Conservation (phyloP, 176 grass and related monocot species). For the Poa pratensis region DNA sequence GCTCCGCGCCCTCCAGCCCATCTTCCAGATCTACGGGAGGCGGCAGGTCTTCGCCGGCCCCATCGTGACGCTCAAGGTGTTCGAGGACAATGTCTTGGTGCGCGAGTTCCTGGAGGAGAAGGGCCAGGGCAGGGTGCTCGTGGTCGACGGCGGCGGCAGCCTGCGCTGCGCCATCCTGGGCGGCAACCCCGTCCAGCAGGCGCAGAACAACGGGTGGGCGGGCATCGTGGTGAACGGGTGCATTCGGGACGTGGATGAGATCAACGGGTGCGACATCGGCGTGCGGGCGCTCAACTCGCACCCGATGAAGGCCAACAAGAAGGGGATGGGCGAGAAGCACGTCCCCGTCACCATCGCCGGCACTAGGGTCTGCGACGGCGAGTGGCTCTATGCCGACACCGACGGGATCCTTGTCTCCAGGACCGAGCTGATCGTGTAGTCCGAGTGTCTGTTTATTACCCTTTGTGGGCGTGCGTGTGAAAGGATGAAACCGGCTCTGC, state of each 20-base stretch:
- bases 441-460: not conserved
- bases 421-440: conserved; percentile 58
- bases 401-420: conserved; percentile 75
- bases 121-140: conserved; percentile 73
- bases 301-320: conserved; percentile 86
- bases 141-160: conserved; percentile 77
- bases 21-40: conserved; percentile 76
- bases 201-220: conserved; percentile 85
- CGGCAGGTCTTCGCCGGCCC: conserved; percentile 76
- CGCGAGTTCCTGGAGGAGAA: conserved; percentile 80
- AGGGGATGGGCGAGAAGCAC: conserved; percentile 80
- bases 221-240: conserved; percentile 87
- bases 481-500: not conserved
- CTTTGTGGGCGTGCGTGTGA: not conserved
- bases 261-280: conserved; percentile 86
- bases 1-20: conserved; percentile 71
- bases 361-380: conserved; percentile 67
- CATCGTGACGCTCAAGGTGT: conserved; percentile 82
- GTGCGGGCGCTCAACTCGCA: conserved; percentile 74
- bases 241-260: conserved; percentile 91
- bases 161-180: conserved; percentile 79
- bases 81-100: conserved; percentile 83
- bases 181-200: conserved; percentile 82
- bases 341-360: conserved; percentile 56
- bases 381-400: conserved; percentile 79